A percentile compares a stretch with the other conserved stretches of the same genome.
phyloP scores from a whole-genome alignment of 768 basidiomycete species.

The Phaeotremella skinneri region DNA sequence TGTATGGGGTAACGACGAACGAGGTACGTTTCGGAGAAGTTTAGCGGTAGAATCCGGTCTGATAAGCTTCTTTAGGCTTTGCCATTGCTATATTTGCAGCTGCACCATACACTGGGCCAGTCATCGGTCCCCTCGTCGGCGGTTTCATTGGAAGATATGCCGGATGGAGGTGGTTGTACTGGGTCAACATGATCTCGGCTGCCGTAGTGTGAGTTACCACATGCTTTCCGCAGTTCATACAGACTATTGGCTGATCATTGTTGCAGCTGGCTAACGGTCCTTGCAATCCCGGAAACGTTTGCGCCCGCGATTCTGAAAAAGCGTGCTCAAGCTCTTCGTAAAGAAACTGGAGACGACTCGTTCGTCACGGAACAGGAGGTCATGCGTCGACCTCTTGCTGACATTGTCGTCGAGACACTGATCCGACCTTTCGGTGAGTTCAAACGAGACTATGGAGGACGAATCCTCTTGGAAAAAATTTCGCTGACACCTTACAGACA shows the following conservation, averaged over 20 bases:
- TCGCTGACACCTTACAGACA: conserved; percentile 26
- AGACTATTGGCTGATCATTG: too few relatives aligned
- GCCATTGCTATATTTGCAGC: conserved; percentile 47
- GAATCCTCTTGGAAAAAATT: conserved; percentile 35
- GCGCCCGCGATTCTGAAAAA: conserved; percentile 48
- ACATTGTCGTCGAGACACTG: conserved; percentile 32
- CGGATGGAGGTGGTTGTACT: conserved; percentile 53
- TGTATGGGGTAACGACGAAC: conserved; percentile 42
- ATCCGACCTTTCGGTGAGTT: conserved; percentile 37
- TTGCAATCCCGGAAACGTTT: conserved; percentile 51
- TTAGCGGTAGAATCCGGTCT: neutral
- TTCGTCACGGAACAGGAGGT: conserved; percentile 42
- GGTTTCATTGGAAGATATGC: conserved; percentile 42
- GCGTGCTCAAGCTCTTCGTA: conserved; percentile 44
- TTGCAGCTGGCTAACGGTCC: conserved; percentile 15
- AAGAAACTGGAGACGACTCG: conserved; percentile 37
- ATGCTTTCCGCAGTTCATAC: neutral
- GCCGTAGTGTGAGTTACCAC: conserved; percentile 23
- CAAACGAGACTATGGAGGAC: conserved; percentile 26
- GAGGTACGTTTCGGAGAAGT: conserved; percentile 19
- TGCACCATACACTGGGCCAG: conserved; percentile 47
- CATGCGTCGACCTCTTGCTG: conserved; percentile 22
- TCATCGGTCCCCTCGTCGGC: conserved; percentile 49
- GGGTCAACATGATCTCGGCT: conserved; percentile 49
- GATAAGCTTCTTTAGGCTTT: conserved; percentile 18